Percentiles rank a stretch among this genome's conserved stretches.
These are phyloP conservation scores for Gossypium anomalum DNA, from an alignment of 345 rosid species.

Conservation along the genomic window DNA sequence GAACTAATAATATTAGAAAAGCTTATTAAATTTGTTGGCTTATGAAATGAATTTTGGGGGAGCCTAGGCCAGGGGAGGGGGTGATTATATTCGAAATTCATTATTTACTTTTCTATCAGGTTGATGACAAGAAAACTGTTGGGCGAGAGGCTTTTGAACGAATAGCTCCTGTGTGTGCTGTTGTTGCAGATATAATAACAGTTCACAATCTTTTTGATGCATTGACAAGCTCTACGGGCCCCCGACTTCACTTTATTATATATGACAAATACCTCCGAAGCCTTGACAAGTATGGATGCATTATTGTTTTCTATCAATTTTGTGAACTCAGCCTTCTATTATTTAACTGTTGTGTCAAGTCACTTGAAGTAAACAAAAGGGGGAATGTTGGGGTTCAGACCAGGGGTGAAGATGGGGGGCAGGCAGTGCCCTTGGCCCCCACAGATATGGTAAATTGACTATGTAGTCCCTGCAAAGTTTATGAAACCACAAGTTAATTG, in stretches of 20 bases:
- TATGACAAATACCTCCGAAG: conserved; percentile 86
- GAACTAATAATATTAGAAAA: not conserved
- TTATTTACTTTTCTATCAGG: conserved; percentile 38
- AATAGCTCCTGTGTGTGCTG: conserved; percentile 82
- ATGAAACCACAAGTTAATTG: no score
- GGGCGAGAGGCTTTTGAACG: conserved; percentile 84
- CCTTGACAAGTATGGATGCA: conserved; percentile 76
- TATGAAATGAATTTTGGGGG: not conserved
- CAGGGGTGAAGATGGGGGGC: no score
- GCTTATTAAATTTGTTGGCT: not conserved
- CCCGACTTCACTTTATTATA: conserved; percentile 75
- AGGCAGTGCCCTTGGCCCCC: no score
- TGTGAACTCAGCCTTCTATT: not conserved
- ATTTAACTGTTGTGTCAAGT: conserved; percentile 1
- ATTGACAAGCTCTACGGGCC: conserved; percentile 61
- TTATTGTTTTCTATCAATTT: conserved; percentile 15
- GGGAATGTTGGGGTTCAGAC: not conserved
- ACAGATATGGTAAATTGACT: no score
- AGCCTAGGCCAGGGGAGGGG: not conserved
- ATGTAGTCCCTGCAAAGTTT: no score
- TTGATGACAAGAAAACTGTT: conserved; percentile 72
- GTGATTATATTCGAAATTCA: not conserved
- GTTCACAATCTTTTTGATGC: conserved; percentile 87
- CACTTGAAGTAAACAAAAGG: not conserved
- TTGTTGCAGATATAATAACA: conserved; percentile 76